Percentiles rank a stretch among this genome's conserved stretches.
Evolutionary conservation across 805 yeast species (phyloP).

Genomic region (Candida sphagnicola): DNA sequence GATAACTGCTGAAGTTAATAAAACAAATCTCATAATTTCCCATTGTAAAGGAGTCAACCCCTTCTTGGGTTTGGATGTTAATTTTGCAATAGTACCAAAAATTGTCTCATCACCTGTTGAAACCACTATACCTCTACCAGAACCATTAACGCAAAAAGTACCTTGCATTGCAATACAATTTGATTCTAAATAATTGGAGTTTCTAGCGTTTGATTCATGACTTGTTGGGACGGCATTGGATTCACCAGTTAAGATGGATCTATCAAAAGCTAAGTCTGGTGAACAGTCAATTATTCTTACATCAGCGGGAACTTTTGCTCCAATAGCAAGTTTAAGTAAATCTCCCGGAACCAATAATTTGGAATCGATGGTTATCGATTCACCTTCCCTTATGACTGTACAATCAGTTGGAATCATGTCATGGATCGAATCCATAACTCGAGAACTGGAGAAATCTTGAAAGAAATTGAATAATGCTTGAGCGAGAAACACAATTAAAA

Average conservation of each 20-base stretch:
- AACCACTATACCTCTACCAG: constrained; percentile 42
- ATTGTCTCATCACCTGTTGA: constrained; percentile 43
- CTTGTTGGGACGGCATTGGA: constrained; percentile 37
- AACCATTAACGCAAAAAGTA: constrained; percentile 40
- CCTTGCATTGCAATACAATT: constrained; percentile 45
- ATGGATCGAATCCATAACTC: constrained; percentile 46
- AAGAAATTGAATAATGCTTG: constrained; percentile 44
- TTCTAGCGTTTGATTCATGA: constrained; percentile 18
- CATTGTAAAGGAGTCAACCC: constrained; percentile 39
- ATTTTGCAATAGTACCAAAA: constrained; percentile 43
- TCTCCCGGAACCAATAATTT: constrained; percentile 44
- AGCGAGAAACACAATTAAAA: constrained; percentile 35
- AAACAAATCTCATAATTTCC: constrained; percentile 37
- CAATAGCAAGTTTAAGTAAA: constrained; percentile 31
- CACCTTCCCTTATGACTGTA: constrained; percentile 33
- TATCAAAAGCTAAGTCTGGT: constrained; percentile 39
- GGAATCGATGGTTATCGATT: constrained; percentile 21
- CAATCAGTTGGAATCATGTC: constrained; percentile 39
- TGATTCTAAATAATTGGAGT: constrained; percentile 40
- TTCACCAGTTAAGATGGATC: constrained; percentile 48
- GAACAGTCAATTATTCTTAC: constrained; percentile 35
- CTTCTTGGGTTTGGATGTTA: constrained; percentile 36
- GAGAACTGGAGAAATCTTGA: constrained; percentile 46
- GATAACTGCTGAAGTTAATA: constrained; percentile 19
- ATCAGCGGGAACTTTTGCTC: constrained; percentile 46